These are phyloP conservation scores for Aspergillus sojae DNA, from an alignment of 2,329 filamentous ascomycete genomes.

Conservation along the genomic window DNA sequence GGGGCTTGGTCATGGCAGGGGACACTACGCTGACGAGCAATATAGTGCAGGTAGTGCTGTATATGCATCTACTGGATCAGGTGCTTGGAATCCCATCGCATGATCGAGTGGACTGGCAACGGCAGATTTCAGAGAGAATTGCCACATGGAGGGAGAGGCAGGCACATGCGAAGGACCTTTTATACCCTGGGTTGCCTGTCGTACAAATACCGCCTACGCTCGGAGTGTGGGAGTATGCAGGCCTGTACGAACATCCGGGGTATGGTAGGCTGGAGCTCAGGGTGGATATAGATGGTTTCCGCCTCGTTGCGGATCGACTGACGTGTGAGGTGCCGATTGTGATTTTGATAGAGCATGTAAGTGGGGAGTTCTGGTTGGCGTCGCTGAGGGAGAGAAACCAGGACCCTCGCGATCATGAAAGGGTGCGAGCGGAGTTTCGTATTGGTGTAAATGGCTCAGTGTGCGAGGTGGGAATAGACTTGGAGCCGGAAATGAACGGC, in stretches of 20 bases:
- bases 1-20: slow-evolving; percentile 1
- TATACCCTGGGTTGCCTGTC: background rate
- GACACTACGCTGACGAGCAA: background rate
- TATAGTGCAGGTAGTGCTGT: background rate
- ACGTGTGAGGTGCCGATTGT: background rate
- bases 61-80: background rate
- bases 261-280: background rate
- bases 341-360: background rate
- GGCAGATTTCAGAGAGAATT: background rate
- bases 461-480: background rate
- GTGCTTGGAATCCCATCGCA: background rate
- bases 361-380: background rate
- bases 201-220: background rate
- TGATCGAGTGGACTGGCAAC: background rate
- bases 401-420: background rate
- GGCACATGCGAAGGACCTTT: background rate
- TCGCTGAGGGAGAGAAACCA: background rate
- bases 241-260: background rate
- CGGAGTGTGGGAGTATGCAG: background rate
- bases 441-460: background rate
- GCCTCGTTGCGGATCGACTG: background rate
- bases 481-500: background rate
- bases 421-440: background rate
- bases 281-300: background rate
- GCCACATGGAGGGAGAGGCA: background rate